Percentiles rank a stretch among this genome's conserved stretches.
Evolutionary conservation across 306 rosid species (phyloP).

Genomic region (Herpetospermum pedunculosum): DNA sequence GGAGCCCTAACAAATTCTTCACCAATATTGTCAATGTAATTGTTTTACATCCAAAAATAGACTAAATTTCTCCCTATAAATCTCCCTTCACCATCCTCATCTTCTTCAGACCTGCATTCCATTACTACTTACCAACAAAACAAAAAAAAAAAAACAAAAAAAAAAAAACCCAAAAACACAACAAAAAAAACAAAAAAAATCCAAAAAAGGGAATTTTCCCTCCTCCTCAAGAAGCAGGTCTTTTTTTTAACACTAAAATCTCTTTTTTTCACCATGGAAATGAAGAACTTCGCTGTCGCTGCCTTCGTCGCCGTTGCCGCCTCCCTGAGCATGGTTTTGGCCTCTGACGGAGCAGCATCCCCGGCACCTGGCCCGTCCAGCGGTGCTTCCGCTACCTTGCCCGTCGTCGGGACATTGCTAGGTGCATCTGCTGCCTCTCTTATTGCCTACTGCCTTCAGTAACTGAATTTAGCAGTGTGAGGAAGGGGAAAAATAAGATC

Average conservation of each 20-base stretch:
- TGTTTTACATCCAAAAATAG: background rate
- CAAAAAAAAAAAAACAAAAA: background rate
- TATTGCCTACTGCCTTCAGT: conserved; percentile 25
- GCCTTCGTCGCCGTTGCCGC: background rate
- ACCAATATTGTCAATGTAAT: background rate
- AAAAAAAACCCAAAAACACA: background rate
- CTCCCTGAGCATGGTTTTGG: conserved; percentile 3
- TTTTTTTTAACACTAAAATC: background rate
- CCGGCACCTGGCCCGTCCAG: conserved; percentile 7
- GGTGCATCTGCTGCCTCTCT: conserved; percentile 44
- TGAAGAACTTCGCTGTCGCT: background rate
- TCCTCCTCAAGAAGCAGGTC: background rate
- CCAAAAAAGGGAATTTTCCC: background rate
- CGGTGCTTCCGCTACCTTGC: conserved; percentile 15
- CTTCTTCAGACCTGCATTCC: background rate
- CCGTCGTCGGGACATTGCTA: conserved; percentile 32
- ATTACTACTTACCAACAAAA: background rate
- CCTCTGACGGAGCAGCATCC: background rate
- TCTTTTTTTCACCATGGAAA: background rate
- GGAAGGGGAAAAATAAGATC: background rate
- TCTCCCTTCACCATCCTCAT: background rate
- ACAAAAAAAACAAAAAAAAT: background rate
- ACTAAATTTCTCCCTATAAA: background rate
- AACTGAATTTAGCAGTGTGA: background rate
- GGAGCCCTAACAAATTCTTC: background rate